Base-by-base conservation (phyloP, 2,329 filamentous ascomycete species). In the Aspergillus luchuensis region DNA sequence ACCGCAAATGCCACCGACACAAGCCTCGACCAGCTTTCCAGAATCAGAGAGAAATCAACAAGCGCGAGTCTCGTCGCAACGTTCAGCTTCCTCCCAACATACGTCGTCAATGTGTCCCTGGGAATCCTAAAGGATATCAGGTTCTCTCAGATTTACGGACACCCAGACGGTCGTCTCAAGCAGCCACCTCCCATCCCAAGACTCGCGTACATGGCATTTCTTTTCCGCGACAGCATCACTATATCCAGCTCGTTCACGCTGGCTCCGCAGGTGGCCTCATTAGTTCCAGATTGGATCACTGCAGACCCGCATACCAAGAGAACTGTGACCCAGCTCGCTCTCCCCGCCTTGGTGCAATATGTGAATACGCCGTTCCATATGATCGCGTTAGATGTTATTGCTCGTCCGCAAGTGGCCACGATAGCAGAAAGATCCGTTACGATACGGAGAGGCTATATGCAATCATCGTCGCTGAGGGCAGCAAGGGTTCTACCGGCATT, bases 1-100 rank as follows among this genome's bases (percentile, higher is more conserved):
- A 91, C 90, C 2, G 92, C 92, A 64, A 97, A 97, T 80, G 78
- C 84, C 10, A 84, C 95, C 71, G 92, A 97, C 79, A 96, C 92
- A 0, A 76, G 85, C 38, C 52, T 86, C 52, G 87, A 89, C 5
- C 89, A 89, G 3, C 64, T 85, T 3, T 41, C 53, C 39, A n/a
- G 10, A 33, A 11, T 47, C 4, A 21, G 23, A 3, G 39, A 56
- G 25, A 33, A 21, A n/a, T 45, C n/a, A 21, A 73, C 78, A 41
- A 77, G 82, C 69, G 73, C 78, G 7, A 80, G 85, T 17, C 17
- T 56, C 8, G 82, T 88, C 1, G 78, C 65, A 7, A 61, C 67
- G 67, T 86, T 90, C 43, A 92, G 90, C 1, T 83, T 89, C 15
- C 90, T 91, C 56, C 84, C 87, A 1, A 73, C 71, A 1, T 71